Percentiles rank a stretch among this genome's conserved stretches.
Evolutionary conservation across 1,139 yeast genomes (phyloP).

Genomic region (Eremothecium sinecaudum): DNA sequence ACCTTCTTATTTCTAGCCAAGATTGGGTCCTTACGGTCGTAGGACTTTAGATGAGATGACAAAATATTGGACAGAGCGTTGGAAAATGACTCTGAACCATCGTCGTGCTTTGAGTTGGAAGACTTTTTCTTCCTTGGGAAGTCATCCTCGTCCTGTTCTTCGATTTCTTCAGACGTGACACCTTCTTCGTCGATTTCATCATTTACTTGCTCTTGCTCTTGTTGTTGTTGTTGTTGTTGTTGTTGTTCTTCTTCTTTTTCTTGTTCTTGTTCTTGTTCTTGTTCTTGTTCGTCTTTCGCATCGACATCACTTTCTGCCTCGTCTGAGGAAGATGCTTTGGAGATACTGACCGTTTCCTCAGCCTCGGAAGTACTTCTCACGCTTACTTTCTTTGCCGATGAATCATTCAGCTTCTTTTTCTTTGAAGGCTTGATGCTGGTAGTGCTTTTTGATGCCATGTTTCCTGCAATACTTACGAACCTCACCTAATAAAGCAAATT

Average conservation of each 20-base stretch:
- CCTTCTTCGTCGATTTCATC: constrained; percentile 2
- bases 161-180: constrained; percentile 14
- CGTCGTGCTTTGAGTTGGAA: constrained; percentile 47
- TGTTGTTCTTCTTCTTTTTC: too few relatives aligned
- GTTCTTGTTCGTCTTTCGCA: too few relatives aligned
- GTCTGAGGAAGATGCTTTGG: constrained; percentile 2
- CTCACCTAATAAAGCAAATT: too few relatives aligned
- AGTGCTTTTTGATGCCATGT: too few relatives aligned
- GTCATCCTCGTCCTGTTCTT: constrained; percentile 33
- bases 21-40: constrained; percentile 82
- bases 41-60: constrained; percentile 78
- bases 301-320: constrained; percentile 6
- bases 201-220: constrained; percentile 12
- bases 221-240: too few relatives aligned
- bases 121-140: constrained; percentile 43
- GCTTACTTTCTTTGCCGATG: constrained; percentile 2
- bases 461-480: too few relatives aligned
- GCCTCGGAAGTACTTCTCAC: neutral
- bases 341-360: neutral
- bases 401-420: constrained; percentile 8
- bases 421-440: too few relatives aligned
- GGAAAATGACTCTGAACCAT: constrained; percentile 69
- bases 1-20: constrained; percentile 66
- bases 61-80: constrained; percentile 76
- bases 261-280: too few relatives aligned